Evolutionary conservation across 2,329 filamentous ascomycete genomes (phyloP).

Genomic region (Fusarium tupiense): DNA sequence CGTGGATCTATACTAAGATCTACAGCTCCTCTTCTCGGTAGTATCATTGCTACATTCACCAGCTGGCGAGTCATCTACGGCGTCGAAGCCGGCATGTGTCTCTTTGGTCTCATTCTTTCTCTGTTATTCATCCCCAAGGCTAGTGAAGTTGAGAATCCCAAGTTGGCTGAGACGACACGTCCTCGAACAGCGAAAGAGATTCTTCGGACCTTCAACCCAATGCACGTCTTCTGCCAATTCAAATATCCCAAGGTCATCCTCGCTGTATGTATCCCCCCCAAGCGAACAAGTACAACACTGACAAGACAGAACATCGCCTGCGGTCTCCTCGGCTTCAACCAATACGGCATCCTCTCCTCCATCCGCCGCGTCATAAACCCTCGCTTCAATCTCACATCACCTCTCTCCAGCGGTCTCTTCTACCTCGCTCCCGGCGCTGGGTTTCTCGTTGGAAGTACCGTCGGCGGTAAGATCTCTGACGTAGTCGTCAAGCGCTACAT

Average conservation of each 20-base stretch:
- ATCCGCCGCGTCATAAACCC: slow-evolving; percentile 76
- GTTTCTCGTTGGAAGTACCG: slow-evolving; percentile 71
- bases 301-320: slow-evolving; percentile 39
- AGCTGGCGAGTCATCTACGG: slow-evolving; percentile 44
- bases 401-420: slow-evolving; percentile 72
- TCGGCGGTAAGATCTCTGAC: slow-evolving; percentile 65
- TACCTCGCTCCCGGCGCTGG: slow-evolving; percentile 75
- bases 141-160: slow-evolving; percentile 38
- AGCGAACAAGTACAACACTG: fast-evolving
- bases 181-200: slow-evolving; percentile 26
- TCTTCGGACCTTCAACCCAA: slow-evolving; percentile 38
- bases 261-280: slow-evolving; percentile 7
- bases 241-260: slow-evolving; percentile 37
- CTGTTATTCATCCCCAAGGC: slow-evolving; percentile 40
- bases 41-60: slow-evolving; percentile 42
- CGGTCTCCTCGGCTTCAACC: slow-evolving; percentile 40
- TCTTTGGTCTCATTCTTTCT: slow-evolving; percentile 37
- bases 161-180: slow-evolving; percentile 9
- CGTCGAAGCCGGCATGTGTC: slow-evolving; percentile 41
- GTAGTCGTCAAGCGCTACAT: slow-evolving; percentile 52
- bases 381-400: slow-evolving; percentile 71
- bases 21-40: slow-evolving; percentile 38
- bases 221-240: slow-evolving; percentile 41
- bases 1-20: not conserved
- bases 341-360: slow-evolving; percentile 67